phyloP scores from a whole-genome alignment of 192 early-diverging fungal species.

The Phycomyces nitens region DNA sequence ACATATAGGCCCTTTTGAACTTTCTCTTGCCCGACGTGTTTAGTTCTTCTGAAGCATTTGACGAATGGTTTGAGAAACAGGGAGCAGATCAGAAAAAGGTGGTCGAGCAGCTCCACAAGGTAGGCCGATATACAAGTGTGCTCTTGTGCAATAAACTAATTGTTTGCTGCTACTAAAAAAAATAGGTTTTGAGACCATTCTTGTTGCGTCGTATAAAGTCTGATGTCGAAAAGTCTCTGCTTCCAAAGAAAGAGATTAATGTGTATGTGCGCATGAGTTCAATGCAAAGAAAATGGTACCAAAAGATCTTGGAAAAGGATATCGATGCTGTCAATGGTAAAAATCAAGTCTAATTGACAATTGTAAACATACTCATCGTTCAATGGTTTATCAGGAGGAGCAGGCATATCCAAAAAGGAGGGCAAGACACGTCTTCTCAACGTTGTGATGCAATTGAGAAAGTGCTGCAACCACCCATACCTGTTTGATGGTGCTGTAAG shows the following conservation, averaged over 20 bases:
- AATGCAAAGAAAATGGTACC: conserved; percentile 97
- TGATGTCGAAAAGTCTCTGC: conserved; percentile 93
- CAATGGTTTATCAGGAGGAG: no score
- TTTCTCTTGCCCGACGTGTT: conserved; percentile 98
- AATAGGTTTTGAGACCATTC: conserved; percentile 75
- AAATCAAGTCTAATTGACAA: not conserved
- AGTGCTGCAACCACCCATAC: conserved; percentile 96
- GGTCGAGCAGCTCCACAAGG: conserved; percentile 58
- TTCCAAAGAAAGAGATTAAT: conserved; percentile 93
- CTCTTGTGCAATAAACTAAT: no score
- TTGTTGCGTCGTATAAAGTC: conserved; percentile 87
- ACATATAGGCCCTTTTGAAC: conserved; percentile 84
- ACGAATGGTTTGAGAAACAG: conserved; percentile 85
- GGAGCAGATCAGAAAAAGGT: conserved; percentile 71
- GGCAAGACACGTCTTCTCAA: conserved; percentile 91
- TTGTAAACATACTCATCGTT: not conserved
- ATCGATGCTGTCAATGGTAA: conserved; percentile 94
- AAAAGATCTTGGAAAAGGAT: conserved; percentile 92
- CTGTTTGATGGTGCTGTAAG: conserved; percentile 74
- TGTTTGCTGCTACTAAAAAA: not conserved
- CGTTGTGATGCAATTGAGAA: conserved; percentile 93
- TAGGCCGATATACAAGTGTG: no score
- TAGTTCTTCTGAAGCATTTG: conserved; percentile 89
- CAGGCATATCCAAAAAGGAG: conserved; percentile 63
- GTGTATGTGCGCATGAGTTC: conserved; percentile 89